Evolutionary conservation across 2,329 filamentous ascomycete species (phyloP), one percentile per base, ranked within the genome.

Genomic region (Tricladium varicosporioides): DNA sequence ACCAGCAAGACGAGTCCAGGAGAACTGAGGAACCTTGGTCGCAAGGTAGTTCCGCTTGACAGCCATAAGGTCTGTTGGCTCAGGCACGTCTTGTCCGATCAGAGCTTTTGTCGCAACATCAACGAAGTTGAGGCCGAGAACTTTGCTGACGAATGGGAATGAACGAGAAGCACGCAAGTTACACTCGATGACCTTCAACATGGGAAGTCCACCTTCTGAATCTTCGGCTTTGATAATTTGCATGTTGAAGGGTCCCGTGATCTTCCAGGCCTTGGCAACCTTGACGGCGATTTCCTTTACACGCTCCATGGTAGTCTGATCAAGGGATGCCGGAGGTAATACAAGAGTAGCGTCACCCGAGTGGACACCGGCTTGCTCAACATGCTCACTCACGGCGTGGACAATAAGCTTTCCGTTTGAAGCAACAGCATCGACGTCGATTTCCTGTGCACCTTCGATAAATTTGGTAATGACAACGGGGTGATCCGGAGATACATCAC

Each of bases 171-270:
- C 94, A 73, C 93, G 93, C 61, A 97, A 86, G 75, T 97, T 97
- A 80, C 93, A 97, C 77, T 97, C 93, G 62, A 97, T 97, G 69
- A 97, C 93, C 81, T 97, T 97, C 64, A 97, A 84, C 27, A 83
- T 80, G 33, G 89, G 84, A 70, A 88, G 83, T 55, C 87, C 87
- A 57, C 89, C 89, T 58, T 90, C 86, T 32, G 88, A 84, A 69
- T 88, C 80, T 11, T 90, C 81, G 36, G 89, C 91, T 79, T 96
- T 96, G 83, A 99, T 97, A 76, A 99, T 96, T 73, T 99, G 94
- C 93, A 99, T 97, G 83, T 99, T 99, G 85, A 97, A 99, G 58
- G 94, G 94, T 54, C 94, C 94, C 16, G 92, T 97, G 74, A 97
- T 97, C 70, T 83, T 92, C 91, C 93, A 97, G 48, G 94, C 94